Conservation (phyloP, 148 eudicot species). For the Dysphania ambrosioides region DNA sequence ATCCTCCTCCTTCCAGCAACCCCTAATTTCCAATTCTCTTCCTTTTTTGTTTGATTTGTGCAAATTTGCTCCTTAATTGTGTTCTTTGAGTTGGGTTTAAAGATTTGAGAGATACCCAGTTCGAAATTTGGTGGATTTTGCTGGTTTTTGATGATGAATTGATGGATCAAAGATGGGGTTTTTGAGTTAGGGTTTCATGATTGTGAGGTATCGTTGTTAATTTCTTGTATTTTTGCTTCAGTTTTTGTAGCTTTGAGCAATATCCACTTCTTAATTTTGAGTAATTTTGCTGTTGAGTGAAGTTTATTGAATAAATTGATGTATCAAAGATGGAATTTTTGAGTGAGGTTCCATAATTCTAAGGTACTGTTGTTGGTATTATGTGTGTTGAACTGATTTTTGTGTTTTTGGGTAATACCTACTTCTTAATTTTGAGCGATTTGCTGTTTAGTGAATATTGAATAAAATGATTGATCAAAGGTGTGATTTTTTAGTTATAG, state of each 20-base stretch:
- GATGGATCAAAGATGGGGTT: slow-evolving; percentile 16
- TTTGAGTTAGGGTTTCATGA: slow-evolving; percentile 15
- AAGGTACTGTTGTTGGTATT: no score
- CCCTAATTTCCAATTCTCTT: background rate
- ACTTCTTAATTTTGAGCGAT: no score
- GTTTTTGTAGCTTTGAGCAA: background rate
- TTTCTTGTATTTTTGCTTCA: background rate
- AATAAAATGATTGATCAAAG: no score
- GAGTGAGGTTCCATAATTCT: no score
- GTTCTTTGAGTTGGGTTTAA: background rate
- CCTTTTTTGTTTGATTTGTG: slow-evolving; percentile 8
- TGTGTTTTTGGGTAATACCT: no score
- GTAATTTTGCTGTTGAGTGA: background rate
- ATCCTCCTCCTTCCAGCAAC: background rate
- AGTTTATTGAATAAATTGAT: no score
- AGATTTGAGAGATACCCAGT: slow-evolving; percentile 24
- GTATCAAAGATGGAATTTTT: no score
- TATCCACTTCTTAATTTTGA: slow-evolving; percentile 2
- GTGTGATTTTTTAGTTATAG: no score
- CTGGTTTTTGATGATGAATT: slow-evolving; percentile 8
- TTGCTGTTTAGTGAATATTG: no score
- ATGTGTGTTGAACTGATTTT: no score
- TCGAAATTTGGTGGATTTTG: slow-evolving; percentile 7
- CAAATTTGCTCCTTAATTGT: slow-evolving; percentile 5
- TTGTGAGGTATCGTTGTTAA: slow-evolving; percentile 11